Evolutionary conservation across 108 stramenopile species (phyloP).

Genomic region (Chaetoceros muelleri): DNA sequence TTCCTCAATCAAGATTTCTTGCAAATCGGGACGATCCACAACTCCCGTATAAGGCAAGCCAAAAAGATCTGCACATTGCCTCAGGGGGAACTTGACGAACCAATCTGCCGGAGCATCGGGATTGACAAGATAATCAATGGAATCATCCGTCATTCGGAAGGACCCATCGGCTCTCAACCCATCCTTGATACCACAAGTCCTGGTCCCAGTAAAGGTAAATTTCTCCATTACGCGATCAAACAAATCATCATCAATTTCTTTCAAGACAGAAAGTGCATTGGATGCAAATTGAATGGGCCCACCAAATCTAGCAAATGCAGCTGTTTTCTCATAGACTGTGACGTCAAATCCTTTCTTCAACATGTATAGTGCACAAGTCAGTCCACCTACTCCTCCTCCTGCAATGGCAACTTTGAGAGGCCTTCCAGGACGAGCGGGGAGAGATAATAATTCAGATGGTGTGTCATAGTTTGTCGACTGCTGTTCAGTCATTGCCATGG

Average conservation of each 20-base stretch:
- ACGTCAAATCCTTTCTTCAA: conserved; percentile 92
- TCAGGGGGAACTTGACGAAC: conserved; percentile 96
- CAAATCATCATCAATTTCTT: conserved; percentile 83
- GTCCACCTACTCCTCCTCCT: conserved; percentile 90
- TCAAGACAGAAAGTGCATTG: conserved; percentile 87
- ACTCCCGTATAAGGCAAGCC: conserved; percentile 93
- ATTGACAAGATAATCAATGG: conserved; percentile 69
- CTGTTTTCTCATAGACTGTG: conserved; percentile 92
- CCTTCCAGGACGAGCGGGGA: conserved; percentile 69
- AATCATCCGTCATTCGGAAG: conserved; percentile 83
- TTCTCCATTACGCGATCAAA: conserved; percentile 92
- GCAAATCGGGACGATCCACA: conserved; percentile 93
- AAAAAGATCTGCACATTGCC: conserved; percentile 65
- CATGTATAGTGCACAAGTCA: conserved; percentile 84
- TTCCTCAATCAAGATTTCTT: conserved; percentile 92
- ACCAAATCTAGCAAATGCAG: conserved; percentile 89
- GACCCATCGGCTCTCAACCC: conserved; percentile 80
- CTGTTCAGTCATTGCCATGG: background rate
- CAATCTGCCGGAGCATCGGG: conserved; percentile 81
- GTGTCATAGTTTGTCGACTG: background rate
- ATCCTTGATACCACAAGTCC: conserved; percentile 95
- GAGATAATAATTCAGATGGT: conserved; percentile 38
- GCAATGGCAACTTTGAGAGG: conserved; percentile 87
- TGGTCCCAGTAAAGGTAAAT: conserved; percentile 93
- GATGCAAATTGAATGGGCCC: conserved; percentile 97